Evolutionary conservation across 75 land plant species (phyloP), one percentile per base, ranked within the genome.

Genomic region (Cupressus sempervirens): DNA sequence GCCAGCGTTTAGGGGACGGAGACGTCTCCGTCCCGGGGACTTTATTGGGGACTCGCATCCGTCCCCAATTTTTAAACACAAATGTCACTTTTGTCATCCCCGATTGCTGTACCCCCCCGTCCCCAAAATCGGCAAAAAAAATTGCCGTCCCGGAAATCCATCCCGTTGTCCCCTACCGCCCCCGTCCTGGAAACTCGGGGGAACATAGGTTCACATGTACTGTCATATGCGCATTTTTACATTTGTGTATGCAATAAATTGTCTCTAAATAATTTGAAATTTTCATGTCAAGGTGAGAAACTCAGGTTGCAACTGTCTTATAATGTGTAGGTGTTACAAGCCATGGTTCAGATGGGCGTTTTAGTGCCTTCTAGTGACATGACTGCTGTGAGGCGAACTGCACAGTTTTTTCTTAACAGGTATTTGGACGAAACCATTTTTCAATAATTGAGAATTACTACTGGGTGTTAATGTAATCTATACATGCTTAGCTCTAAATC

Each of bases 291-390:
- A 70, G 3, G 74, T 70, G 35, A 32, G 35, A 68, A 70, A 70
- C 32, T 70, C 74, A 70, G 74, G 74, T 70, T 83, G 43, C 9
- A 36, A 38, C 29, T 35, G 38, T 40, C 38, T 35, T 53, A 48
- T 30, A 34, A 30, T 46, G 2, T 86, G 54, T 87, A 98, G 99
- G 99, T 98, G 26, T 94, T 98, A 81, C 91, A 94, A 86, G 92
- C 99, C 32, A 95, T 95, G 97, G 88, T 98, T 83, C 98, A 96
- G 83, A 98, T 98, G 99, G 99, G 99, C 41, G 98, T 98, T 50
- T 97, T 98, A 84, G 99, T 95, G 13, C 99, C 99, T 62, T 93
- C 98, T 62, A 95, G 99, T 80, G 99, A 98, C 84, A 90, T 95
- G 95, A 98, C 99, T 67, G 99, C 99, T 86, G 96, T 98, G 45